Base-by-base conservation (phyloP, 164 flowering plant genomes). In the Buxus sempervirens region DNA sequence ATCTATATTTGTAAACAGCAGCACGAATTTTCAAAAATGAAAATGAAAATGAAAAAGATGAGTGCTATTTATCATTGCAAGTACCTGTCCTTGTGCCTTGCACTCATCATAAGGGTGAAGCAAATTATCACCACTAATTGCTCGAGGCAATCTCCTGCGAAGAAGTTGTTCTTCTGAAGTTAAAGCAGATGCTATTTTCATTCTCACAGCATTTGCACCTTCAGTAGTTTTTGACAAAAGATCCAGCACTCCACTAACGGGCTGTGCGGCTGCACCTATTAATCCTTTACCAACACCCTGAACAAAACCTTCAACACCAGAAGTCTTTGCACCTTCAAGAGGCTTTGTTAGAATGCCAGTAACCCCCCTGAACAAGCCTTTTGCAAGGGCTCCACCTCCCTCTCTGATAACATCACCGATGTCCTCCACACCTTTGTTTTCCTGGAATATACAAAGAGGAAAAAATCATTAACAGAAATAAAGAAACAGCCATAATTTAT, bases 261-360 rank as follows among this genome's bases (percentile, higher is more conserved):
- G 99, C 75, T 96, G 99, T 28, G 98, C 98, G 72, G 99, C 98
- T 19, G 90, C 99, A 72, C 99, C 99, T 42, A 96, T 90, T 73
- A 96, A 65, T 64, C 99, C 99, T 82, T 90, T 96, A 25, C 99
- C 99, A 76, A 96, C 96, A 76, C 99, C 99, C 80, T 90, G 96
- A 70, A 96, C 96, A 76, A 96, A 96, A 49, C 99, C 99, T 79
- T 93, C 99, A 65, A 96, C 98, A 58, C 99, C 99, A 66, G 99
- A 93, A 69, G 85, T 72, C 76, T 96, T 96, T 73, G 99, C 99
- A 72, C 99, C 99, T 86, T 96, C 98, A 71, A 96, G 90, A 73
- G 98, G 99, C 78, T 96, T 96, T 51, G 99, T 96, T 62, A 96
- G 79, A 72, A 96, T 93, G 26, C 99, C 99, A 55, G 97, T 91